Percentiles rank a stretch among this genome's conserved stretches.
Conservation (phyloP, 2,329 filamentous ascomycete species). For the Aspergillus unguis region DNA sequence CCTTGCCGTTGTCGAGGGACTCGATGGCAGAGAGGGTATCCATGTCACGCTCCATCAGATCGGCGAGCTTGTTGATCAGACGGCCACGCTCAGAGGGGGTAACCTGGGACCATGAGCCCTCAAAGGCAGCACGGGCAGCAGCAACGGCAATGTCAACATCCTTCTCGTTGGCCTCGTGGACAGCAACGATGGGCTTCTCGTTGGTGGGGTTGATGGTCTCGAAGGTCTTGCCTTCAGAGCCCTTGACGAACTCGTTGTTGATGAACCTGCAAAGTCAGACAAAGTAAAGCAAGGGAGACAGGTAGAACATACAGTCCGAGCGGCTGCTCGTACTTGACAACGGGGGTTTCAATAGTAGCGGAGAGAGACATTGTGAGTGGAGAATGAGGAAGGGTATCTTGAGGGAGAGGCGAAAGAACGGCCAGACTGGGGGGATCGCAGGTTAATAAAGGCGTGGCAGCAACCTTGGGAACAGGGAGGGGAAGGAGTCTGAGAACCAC, state of each 20-base stretch:
- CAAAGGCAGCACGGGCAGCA: conserved; percentile 81
- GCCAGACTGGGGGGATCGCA: background rate
- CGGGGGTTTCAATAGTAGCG: conserved; percentile 36
- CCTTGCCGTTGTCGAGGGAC: conserved; percentile 61
- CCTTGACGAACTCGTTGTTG: conserved; percentile 61
- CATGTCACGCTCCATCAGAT: conserved; percentile 72
- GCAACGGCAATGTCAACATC: conserved; percentile 70
- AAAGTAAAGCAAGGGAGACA: background rate
- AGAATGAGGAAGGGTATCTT: conserved; percentile 10
- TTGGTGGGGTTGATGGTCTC: conserved; percentile 86
- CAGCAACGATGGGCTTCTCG: conserved; percentile 79
- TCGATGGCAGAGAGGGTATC: conserved; percentile 78
- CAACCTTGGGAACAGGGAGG: background rate
- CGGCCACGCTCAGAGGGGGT: conserved; percentile 69
- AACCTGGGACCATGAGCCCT: conserved; percentile 65
- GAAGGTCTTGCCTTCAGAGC: conserved; percentile 82
- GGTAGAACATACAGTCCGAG: conserved; percentile 31
- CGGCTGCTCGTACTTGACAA: conserved; percentile 38
- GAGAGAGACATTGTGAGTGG: conserved; percentile 26
- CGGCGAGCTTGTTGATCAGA: conserved; percentile 70
- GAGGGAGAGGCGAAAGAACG: background rate
- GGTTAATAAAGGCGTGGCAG: background rate
- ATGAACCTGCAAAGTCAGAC: conserved; percentile 41
- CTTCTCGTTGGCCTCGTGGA: conserved; percentile 84
- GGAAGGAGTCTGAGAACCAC: too few relatives aligned